These are phyloP conservation scores for Solanum hybrid DNA, from an alignment of 305 asterid species.

Conservation along the genomic window DNA sequence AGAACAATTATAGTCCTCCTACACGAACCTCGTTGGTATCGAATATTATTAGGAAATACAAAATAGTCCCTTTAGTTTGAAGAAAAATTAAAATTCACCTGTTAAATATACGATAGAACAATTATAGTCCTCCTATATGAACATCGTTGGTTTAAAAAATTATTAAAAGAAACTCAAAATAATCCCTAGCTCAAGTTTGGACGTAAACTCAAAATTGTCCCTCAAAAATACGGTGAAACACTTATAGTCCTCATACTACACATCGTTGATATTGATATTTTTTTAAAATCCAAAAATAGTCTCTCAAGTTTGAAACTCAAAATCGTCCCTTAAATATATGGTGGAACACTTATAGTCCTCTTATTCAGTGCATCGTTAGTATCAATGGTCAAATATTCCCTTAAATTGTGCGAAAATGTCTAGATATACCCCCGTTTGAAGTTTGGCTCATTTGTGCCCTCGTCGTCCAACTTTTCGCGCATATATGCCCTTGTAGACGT, in stretches of 20 bases:
- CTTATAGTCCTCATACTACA: too few relatives aligned
- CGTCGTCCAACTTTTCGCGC: too few relatives aligned
- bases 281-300: too few relatives aligned
- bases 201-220: background rate
- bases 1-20: too few relatives aligned
- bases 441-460: too few relatives aligned
- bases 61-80: background rate
- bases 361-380: background rate
- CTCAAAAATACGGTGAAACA: background rate
- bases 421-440: too few relatives aligned
- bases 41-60: background rate
- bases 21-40: background rate
- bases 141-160: background rate
- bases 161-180: background rate
- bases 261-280: too few relatives aligned
- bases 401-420: too few relatives aligned
- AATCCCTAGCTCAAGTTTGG: background rate
- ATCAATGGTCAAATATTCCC: background rate
- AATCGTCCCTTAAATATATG: background rate
- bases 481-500: too few relatives aligned
- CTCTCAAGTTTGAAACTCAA: background rate
- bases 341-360: background rate
- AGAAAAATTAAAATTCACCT: background rate
- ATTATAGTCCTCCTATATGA: background rate
- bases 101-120: accelerated